Percentiles rank a stretch among this genome's conserved stretches.
phyloP scores from a whole-genome alignment of 495 filamentous ascomycete genomes.

The Halenospora varia region DNA sequence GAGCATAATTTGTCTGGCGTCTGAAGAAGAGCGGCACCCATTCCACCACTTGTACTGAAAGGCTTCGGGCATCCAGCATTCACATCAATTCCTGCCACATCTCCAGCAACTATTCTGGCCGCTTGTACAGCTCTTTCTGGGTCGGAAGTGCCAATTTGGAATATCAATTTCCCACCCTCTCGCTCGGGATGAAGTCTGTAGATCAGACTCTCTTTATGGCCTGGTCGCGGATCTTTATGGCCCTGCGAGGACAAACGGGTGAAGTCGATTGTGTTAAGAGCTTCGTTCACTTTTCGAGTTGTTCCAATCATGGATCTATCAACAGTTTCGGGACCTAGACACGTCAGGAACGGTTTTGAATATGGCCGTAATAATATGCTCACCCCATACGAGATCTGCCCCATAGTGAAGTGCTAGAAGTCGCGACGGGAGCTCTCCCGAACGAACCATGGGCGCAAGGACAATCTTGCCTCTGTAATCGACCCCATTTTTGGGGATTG shows the following conservation, averaged over 20 bases:
- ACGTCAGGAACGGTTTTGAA: slow-evolving; percentile 2
- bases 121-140: slow-evolving; percentile 79
- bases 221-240: slow-evolving; percentile 35
- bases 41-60: slow-evolving; percentile 84
- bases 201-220: slow-evolving; percentile 65
- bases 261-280: slow-evolving; percentile 77
- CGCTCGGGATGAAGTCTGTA: slow-evolving; percentile 75
- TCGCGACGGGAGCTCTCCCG: slow-evolving; percentile 87
- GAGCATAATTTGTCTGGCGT: slow-evolving; percentile 77
- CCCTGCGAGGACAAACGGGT: slow-evolving; percentile 68
- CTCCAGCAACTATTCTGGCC: slow-evolving; percentile 72
- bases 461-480: slow-evolving; percentile 93
- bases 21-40: slow-evolving; percentile 86
- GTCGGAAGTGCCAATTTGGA: slow-evolving; percentile 84
- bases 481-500: slow-evolving; percentile 83
- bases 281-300: slow-evolving; percentile 66
- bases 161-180: slow-evolving; percentile 72
- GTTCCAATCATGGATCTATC: slow-evolving; percentile 88
- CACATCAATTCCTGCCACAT: slow-evolving; percentile 92
- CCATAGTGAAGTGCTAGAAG: slow-evolving; percentile 88
- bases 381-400: slow-evolving; percentile 94
- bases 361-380: slow-evolving; percentile 1
- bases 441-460: slow-evolving; percentile 95
- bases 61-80: slow-evolving; percentile 98
- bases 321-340: slow-evolving; percentile 80